These are phyloP conservation scores for Ogataea nakhonphanomensis DNA, from an alignment of 805 yeast species.

Conservation along the genomic window DNA sequence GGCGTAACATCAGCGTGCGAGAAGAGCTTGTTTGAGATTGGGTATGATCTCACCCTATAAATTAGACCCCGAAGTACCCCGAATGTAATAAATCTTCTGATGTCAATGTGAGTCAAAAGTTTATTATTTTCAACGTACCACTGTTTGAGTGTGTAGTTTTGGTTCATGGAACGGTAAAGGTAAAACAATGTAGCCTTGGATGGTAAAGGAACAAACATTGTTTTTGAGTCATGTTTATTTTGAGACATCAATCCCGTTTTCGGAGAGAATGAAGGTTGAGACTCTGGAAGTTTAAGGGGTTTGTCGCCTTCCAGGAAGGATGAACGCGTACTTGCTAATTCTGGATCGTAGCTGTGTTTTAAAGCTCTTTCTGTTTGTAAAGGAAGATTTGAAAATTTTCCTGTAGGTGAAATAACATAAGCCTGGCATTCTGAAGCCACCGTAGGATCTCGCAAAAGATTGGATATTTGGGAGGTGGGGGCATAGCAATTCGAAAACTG, in stretches of 20 bases:
- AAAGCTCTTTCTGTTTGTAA: conserved; percentile 29
- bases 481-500: conserved; percentile 89
- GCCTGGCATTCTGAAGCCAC: conserved; percentile 83
- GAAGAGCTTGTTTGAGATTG: conserved; percentile 48
- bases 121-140: conserved; percentile 75
- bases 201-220: conserved; percentile 40
- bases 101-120: conserved; percentile 62
- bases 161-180: conserved; percentile 73
- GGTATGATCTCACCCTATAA: conserved; percentile 76
- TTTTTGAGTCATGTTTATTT: conserved; percentile 6
- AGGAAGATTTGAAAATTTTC: conserved; percentile 35
- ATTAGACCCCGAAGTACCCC: conserved; percentile 82
- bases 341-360: conserved; percentile 24
- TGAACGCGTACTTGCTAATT: conserved; percentile 20
- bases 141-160: conserved; percentile 69
- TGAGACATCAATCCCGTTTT: conserved; percentile 9
- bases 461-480: conserved; percentile 72
- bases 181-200: conserved; percentile 65
- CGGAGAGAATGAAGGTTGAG: conserved; percentile 14
- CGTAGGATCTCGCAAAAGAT: conserved; percentile 58
- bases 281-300: conserved; percentile 8
- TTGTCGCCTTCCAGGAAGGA: conserved; percentile 12
- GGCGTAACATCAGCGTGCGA: conserved; percentile 33
- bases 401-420: conserved; percentile 56
- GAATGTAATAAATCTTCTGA: conserved; percentile 80